phyloP scores from a whole-genome alignment of 192 early-diverging fungal species.

The Dissophora ornata region DNA sequence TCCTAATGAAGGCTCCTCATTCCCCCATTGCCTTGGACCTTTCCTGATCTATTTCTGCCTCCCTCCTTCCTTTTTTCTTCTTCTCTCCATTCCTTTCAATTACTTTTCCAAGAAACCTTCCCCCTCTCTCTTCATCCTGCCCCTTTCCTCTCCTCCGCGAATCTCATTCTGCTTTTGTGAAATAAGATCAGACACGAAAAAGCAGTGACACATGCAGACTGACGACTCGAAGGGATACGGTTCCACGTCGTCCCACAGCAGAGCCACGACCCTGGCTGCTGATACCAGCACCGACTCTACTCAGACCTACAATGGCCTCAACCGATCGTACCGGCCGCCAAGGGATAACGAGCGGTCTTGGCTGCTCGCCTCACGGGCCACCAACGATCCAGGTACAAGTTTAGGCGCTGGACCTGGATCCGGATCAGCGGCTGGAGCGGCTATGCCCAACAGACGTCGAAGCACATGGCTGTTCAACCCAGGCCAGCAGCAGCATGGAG shows the following conservation, averaged over 20 bases:
- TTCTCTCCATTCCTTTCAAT: neutral
- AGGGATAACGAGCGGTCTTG: constrained; percentile 14
- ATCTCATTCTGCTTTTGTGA: too few relatives aligned
- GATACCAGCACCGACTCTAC: neutral
- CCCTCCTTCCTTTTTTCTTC: constrained; percentile 1
- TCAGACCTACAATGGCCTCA: too few relatives aligned
- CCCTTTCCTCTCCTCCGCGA: neutral
- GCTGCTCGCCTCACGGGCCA: constrained; percentile 4
- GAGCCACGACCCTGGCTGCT: constrained; percentile 9
- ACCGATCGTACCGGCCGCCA: neutral
- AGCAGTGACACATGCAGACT: too few relatives aligned
- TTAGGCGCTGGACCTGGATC: neutral
- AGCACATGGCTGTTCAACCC: constrained; percentile 16
- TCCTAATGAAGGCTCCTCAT: neutral
- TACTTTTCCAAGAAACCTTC: neutral
- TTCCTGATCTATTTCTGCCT: neutral
- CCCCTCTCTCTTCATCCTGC: neutral
- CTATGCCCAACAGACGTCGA: neutral
- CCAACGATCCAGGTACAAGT: neutral
- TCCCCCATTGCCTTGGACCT: too few relatives aligned
- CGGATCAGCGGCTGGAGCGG: neutral
- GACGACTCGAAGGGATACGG: constrained; percentile 31
- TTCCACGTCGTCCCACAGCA: constrained; percentile 9
- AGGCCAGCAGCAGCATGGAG: constrained; percentile 1
- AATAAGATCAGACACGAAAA: too few relatives aligned